Base-by-base conservation (phyloP, 2,329 filamentous ascomycete species). In the Aureobasidium musti region DNA sequence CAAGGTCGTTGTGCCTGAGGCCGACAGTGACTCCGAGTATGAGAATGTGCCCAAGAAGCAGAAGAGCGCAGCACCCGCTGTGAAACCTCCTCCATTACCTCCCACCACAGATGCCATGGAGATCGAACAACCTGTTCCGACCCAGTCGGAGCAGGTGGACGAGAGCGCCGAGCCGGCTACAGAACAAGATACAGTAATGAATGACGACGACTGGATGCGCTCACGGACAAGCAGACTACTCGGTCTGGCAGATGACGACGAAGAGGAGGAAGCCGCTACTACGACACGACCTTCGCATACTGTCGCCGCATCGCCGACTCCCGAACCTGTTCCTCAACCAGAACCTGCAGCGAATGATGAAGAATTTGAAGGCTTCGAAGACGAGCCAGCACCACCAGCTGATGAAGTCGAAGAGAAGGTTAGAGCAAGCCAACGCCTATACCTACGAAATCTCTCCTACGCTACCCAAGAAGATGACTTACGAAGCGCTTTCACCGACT, bases 151-250 rank as follows among this genome's bases (percentile, higher is more conserved):
- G 2, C 52, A 66, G 61, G n/a, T 23, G 21, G 54, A 45, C 2
- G 68, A 66, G 10, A 47, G 47, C 13, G 73, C 74, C 57, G 73
- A 60, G 7, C n/a, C 41, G 17, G 63, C 67, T 3, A 17, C 17
- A 19, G 33, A 76, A 28, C 74, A 74, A 39, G 76, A 77, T 37
- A 75, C 79, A 53, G 80, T 81, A 60, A 82, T 88, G 3, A 89
- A 89, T 26, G 92, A 97, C 78, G 87, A 89, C 68, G 93, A 98
- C 77, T 99, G 95, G 95, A 82, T 97, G 71, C 88, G 94, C 67
- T 94, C 91, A 69, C 87, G 91, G 71, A 98, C 93, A 17, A 97
- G 89, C 78, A 86, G 94, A 72, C 81, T 96, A 57, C 83, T 97
- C 60, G 95, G 94, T 76, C 82, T 98, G 33, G 83, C 93, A 64